Base-by-base conservation (phyloP, 345 rosid species). In the Corchorus olitorius region DNA sequence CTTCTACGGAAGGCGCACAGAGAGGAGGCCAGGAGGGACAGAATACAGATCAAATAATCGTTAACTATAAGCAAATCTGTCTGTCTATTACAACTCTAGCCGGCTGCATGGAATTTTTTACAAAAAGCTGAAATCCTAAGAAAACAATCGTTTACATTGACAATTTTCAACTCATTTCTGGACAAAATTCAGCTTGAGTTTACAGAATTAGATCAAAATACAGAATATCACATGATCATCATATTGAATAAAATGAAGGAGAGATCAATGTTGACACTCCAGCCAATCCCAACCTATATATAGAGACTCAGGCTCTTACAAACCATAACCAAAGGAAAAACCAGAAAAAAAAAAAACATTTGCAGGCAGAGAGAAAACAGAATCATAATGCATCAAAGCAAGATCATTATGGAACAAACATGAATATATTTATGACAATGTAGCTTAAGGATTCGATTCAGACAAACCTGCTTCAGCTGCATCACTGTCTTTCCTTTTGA, bases 401-500 rank as follows among this genome's bases (percentile, higher is more conserved):
- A 14, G 56, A 64, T 16, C 68, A 37, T 41, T 2, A 52, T 15
- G 59, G n/a, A 17, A 72, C 33, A 34, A 56, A 60, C 19, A 27
- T 50, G 20, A 0, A 4, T 27, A 35, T 81, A 72, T 65, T 72
- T 17, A 7, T 37, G 34, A 53, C 13, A 68, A 67, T 33, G 63
- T 61, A 16, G 70, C 22, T n/a, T 6, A 62, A 48, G 22, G 45
- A 33, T 41, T 59, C 59, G 45, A 33, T 41, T 59, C 59, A 60
- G 12, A 5, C 45, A 10, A 73, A 93, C 99, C 99, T 88, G 97
- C 81, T 81, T 95, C 99, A 61, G 94, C 98, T 63, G 99, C 97
- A 80, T 92, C 97, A 79, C 98, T 95, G 74, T 96, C 97, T 85
- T 93, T 96, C 81, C 99, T 81, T 85, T 93, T 96, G 82, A 92